A percentile compares a stretch with the other conserved stretches of the same genome.
These are phyloP conservation scores for Torrubiella hemipterigena DNA, from an alignment of 2,329 filamentous ascomycete species.

Conservation along the genomic window DNA sequence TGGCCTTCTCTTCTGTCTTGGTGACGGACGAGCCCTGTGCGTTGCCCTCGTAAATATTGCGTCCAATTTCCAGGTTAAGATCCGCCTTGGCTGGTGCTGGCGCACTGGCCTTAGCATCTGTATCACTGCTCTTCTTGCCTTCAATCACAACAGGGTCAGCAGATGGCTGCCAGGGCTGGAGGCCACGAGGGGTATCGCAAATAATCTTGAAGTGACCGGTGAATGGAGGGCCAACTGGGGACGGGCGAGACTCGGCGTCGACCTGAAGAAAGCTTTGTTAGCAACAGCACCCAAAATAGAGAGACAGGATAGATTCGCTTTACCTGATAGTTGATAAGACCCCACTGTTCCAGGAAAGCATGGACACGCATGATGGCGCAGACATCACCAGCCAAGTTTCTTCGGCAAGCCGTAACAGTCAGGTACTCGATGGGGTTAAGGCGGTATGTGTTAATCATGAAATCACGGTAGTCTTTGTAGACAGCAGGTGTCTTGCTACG, in stretches of 20 bases:
- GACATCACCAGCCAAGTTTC: constrained; percentile 92
- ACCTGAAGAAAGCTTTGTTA: constrained; percentile 47
- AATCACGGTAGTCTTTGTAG: constrained; percentile 98
- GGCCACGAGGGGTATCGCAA: constrained; percentile 85
- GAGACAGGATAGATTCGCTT: background rate
- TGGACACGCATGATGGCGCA: constrained; percentile 99
- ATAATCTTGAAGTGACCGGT: constrained; percentile 96
- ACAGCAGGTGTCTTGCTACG: constrained; percentile 94
- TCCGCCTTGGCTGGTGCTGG: constrained; percentile 61
- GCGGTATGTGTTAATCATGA: constrained; percentile 99
- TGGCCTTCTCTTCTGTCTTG: constrained; percentile 58
- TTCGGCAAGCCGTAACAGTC: constrained; percentile 88
- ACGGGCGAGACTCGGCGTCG: constrained; percentile 88
- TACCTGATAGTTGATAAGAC: constrained; percentile 97
- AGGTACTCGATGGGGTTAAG: constrained; percentile 93
- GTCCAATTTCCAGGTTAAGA: constrained; percentile 81
- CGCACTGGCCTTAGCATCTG: constrained; percentile 60
- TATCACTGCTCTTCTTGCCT: constrained; percentile 50
- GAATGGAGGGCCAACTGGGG: constrained; percentile 90
- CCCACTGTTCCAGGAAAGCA: constrained; percentile 96
- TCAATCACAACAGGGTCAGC: constrained; percentile 58
- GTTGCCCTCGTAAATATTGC: constrained; percentile 90
- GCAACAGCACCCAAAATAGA: background rate
- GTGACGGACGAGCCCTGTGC: constrained; percentile 65
- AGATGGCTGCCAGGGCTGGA: constrained; percentile 90